phyloP scores from a whole-genome alignment of 2,329 filamentous ascomycete species.

The Colletotrichum viniferum region DNA sequence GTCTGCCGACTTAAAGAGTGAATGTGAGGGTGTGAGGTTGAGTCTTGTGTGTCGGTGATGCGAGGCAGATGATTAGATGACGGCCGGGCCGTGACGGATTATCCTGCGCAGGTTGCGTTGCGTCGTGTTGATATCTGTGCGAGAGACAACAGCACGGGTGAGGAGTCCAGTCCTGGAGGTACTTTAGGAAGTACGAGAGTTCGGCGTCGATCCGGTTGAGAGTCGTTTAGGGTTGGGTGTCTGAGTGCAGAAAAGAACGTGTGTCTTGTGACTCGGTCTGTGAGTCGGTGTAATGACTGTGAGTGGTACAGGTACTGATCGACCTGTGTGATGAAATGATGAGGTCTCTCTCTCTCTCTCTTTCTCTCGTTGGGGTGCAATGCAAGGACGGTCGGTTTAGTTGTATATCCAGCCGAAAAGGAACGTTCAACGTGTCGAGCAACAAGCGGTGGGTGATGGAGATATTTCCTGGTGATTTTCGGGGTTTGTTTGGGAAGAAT shows the following conservation, averaged over 20 bases:
- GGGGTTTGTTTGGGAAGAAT: not conserved
- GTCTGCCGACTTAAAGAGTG: not conserved
- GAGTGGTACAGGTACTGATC: not conserved
- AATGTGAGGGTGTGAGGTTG: not conserved
- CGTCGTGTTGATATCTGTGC: not conserved
- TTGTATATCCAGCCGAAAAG: slow-evolving; percentile 8
- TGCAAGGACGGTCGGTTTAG: slow-evolving; percentile 4
- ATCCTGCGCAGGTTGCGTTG: not conserved
- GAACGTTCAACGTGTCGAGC: slow-evolving; percentile 20
- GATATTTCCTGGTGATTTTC: not conserved
- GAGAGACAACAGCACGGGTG: not conserved
- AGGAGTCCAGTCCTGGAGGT: slow-evolving; percentile 23
- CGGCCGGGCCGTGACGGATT: slow-evolving; percentile 1
- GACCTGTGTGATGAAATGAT: not conserved
- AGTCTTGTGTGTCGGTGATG: not conserved
- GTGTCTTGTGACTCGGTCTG: not conserved
- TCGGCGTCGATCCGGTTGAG: slow-evolving; percentile 4
- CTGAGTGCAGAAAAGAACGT: slow-evolving; percentile 2
- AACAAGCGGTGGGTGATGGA: not conserved
- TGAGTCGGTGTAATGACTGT: slow-evolving; percentile 17
- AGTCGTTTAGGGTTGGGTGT: not conserved
- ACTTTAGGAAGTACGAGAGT: not conserved
- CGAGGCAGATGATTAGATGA: slow-evolving; percentile 2
- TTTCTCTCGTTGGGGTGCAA: not conserved
- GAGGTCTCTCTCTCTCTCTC: not conserved